phyloP scores from a whole-genome alignment of 495 filamentous ascomycete species.

The Penicillium angulare region DNA sequence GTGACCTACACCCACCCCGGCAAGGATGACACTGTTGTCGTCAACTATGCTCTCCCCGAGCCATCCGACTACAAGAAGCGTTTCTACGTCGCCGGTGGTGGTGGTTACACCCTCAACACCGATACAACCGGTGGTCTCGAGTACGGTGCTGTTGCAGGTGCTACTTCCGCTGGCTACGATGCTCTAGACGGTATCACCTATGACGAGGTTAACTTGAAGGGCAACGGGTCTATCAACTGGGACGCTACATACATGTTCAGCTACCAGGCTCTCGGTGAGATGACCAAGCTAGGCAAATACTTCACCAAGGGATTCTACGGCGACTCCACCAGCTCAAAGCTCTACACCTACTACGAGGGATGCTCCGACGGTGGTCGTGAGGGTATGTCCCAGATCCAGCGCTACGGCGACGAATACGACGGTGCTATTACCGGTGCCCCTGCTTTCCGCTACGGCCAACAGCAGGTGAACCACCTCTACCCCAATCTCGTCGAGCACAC shows the following conservation, averaged over 20 bases:
- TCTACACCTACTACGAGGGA: slow-evolving; percentile 41
- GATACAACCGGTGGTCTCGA: slow-evolving; percentile 34
- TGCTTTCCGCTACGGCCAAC: slow-evolving; percentile 49
- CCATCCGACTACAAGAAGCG: slow-evolving; percentile 36
- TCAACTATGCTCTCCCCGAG: slow-evolving; percentile 33
- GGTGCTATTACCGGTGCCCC: slow-evolving; percentile 51
- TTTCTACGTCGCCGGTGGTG: slow-evolving; percentile 38
- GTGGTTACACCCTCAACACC: slow-evolving; percentile 23
- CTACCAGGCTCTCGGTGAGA: slow-evolving; percentile 44
- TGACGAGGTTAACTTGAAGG: slow-evolving; percentile 36
- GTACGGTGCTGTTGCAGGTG: slow-evolving; percentile 39
- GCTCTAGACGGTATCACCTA: slow-evolving; percentile 29
- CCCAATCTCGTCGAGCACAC: slow-evolving; percentile 44
- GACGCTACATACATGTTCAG: slow-evolving; percentile 43
- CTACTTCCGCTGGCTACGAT: slow-evolving; percentile 39
- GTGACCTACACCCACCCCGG: slow-evolving; percentile 36
- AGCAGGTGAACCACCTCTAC: slow-evolving; percentile 51
- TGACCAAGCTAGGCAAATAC: slow-evolving; percentile 34
- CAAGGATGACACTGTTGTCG: slow-evolving; percentile 27
- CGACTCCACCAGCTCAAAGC: slow-evolving; percentile 21
- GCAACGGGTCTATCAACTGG: slow-evolving; percentile 45
- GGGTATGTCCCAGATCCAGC: slow-evolving; percentile 51
- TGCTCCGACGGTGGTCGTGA: slow-evolving; percentile 40
- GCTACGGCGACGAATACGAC: slow-evolving; percentile 50
- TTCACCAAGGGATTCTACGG: slow-evolving; percentile 36